A percentile compares a stretch with the other conserved stretches of the same genome.
Evolutionary conservation across 805 yeast genomes (phyloP).

Genomic region (Spathaspora boniae): DNA sequence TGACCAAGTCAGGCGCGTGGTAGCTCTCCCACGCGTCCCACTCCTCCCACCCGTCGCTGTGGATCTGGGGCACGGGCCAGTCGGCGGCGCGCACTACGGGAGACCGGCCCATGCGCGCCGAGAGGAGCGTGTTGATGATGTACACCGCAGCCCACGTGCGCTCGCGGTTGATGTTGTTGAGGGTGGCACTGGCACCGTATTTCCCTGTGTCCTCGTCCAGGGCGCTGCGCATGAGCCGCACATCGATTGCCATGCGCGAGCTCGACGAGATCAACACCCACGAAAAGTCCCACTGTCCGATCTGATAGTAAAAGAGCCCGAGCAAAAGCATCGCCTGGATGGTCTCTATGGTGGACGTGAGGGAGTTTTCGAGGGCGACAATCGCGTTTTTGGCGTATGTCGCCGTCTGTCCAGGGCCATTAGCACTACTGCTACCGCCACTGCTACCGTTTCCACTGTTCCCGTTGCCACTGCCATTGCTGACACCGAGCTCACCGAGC

Average conservation of each 20-base stretch:
- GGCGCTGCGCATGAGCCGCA: slow-evolving; percentile 16
- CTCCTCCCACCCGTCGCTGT: slow-evolving; percentile 24
- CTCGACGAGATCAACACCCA: slow-evolving; percentile 21
- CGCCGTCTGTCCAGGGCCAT: slow-evolving; percentile 5
- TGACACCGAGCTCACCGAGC: slow-evolving; percentile 12
- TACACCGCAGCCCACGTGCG: slow-evolving; percentile 24
- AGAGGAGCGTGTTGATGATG: slow-evolving; percentile 18
- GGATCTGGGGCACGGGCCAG: slow-evolving; percentile 20
- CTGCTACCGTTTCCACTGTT: not conserved
- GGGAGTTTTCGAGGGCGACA: slow-evolving; percentile 19
- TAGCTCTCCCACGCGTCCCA: slow-evolving; percentile 21
- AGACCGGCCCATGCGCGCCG: slow-evolving; percentile 22
- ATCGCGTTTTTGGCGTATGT: slow-evolving; percentile 18
- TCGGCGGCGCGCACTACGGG: slow-evolving; percentile 21
- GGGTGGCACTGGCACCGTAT: slow-evolving; percentile 8
- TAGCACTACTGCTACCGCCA: slow-evolving; percentile 4
- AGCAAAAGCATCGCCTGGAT: slow-evolving; percentile 20
- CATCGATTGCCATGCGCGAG: slow-evolving; percentile 23
- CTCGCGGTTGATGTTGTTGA: slow-evolving; percentile 16
- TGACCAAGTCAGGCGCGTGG: slow-evolving; percentile 7
- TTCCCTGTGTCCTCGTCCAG: not conserved
- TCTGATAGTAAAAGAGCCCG: slow-evolving; percentile 18
- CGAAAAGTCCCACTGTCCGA: slow-evolving; percentile 23
- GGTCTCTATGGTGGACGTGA: slow-evolving; percentile 19
- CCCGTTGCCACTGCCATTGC: not conserved